Conservation (phyloP, 1,139 yeast genomes). For the Meyerozyma athensensis region DNA sequence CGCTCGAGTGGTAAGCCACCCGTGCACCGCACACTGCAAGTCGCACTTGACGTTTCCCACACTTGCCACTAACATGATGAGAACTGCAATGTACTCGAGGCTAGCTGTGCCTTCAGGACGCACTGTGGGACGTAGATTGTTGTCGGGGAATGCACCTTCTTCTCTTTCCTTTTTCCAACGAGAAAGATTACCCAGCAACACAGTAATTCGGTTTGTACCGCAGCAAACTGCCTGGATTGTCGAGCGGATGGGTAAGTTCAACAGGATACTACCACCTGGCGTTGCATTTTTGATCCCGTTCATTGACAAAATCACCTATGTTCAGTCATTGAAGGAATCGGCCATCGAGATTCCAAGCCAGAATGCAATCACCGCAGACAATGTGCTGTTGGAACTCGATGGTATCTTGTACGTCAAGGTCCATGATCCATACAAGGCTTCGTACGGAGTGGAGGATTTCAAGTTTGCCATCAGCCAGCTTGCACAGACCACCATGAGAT, state of each 20-base stretch:
- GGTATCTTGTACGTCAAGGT: conserved; percentile 79
- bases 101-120: not conserved
- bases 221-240: conserved; percentile 92
- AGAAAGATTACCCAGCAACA: conserved; percentile 66
- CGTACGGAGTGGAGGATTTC: conserved; percentile 86
- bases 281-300: conserved; percentile 69
- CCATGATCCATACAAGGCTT: conserved; percentile 77
- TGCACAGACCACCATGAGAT: conserved; percentile 88
- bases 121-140: not conserved
- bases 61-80: conserved; percentile 1
- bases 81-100: not conserved
- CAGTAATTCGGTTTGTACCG: conserved; percentile 74
- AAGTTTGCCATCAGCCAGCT: conserved; percentile 81
- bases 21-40: not conserved
- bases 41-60: not conserved
- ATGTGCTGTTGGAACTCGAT: conserved; percentile 79
- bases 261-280: conserved; percentile 72
- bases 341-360: conserved; percentile 84
- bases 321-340: conserved; percentile 74
- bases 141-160: conserved; percentile 1
- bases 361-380: conserved; percentile 81
- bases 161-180: conserved; percentile 50
- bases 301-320: conserved; percentile 72
- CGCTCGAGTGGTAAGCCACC: not conserved
- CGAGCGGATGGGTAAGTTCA: conserved; percentile 86